Percentiles rank a stretch among this genome's conserved stretches.
Conservation (phyloP, 2,329 filamentous ascomycete genomes). For the Decorospora gaudefroyi region DNA sequence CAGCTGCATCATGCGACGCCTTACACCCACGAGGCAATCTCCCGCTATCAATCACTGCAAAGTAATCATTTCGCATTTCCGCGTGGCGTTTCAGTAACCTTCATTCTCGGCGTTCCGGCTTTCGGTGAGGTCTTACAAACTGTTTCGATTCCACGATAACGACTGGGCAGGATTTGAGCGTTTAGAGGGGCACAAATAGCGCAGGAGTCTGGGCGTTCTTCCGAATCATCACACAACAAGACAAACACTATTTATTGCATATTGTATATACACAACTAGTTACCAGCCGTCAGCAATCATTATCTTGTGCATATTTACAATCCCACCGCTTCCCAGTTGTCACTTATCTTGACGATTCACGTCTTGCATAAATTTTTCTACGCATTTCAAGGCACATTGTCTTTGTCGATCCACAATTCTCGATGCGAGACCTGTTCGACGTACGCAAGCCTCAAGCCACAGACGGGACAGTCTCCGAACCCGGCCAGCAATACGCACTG, state of each 20-base stretch:
- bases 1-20: background rate
- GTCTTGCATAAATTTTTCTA: background rate
- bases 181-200: conserved; percentile 8
- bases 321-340: background rate
- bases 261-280: background rate
- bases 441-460: conserved; percentile 13
- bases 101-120: too few relatives aligned
- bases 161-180: conserved; percentile 9
- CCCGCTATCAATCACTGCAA: background rate
- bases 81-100: conserved; percentile 1
- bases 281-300: conserved; percentile 1
- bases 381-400: background rate
- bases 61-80: background rate
- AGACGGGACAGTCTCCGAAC: conserved; percentile 11
- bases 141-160: conserved; percentile 6
- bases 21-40: background rate
- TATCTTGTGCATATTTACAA: conserved; percentile 1
- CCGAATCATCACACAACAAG: conserved; percentile 1
- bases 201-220: conserved; percentile 10
- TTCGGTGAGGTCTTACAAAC: background rate
- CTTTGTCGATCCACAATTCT: conserved; percentile 8
- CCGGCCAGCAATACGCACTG: conserved; percentile 1
- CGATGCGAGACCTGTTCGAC: conserved; percentile 8
- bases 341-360: background rate
- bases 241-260: conserved; percentile 2